A percentile compares a stretch with the other conserved stretches of the same genome.
Conservation (phyloP, 805 yeast species). For the Barnettozyma sucrosica region DNA sequence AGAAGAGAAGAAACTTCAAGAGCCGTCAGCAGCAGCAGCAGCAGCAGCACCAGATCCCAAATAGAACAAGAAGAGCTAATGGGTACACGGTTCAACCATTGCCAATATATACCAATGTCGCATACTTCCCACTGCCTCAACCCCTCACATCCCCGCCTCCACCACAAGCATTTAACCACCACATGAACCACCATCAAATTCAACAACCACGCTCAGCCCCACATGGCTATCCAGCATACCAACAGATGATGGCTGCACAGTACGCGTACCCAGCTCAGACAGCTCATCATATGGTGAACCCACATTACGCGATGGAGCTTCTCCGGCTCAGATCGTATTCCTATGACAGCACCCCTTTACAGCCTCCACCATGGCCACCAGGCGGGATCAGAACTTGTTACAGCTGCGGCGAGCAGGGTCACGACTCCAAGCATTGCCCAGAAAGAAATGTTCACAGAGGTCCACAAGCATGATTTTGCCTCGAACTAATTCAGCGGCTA, state of each 20-base stretch:
- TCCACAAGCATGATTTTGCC: neutral
- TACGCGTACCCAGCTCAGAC: neutral
- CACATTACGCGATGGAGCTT: conserved; percentile 10
- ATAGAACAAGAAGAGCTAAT: neutral
- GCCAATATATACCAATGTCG: neutral
- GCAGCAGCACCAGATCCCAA: neutral
- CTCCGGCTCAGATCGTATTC: conserved; percentile 9
- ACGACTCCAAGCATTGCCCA: conserved; percentile 15
- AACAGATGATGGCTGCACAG: neutral
- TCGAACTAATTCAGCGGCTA: conserved; percentile 1
- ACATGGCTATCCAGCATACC: neutral
- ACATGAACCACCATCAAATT: neutral
- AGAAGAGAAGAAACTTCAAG: conserved; percentile 1
- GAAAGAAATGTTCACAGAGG: neutral
- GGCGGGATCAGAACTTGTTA: conserved; percentile 7
- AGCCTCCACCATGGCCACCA: neutral
- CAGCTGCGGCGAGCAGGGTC: conserved; percentile 15
- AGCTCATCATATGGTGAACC: conserved; percentile 1
- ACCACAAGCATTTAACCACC: neutral
- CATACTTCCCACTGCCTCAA: neutral
- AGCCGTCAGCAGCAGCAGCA: neutral
- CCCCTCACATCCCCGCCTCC: neutral
- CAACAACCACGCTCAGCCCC: neutral
- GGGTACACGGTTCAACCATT: neutral
- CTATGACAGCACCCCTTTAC: neutral